Conservation (phyloP, 1,139 yeast species). For the Yamadazyma atmosphaerica region DNA sequence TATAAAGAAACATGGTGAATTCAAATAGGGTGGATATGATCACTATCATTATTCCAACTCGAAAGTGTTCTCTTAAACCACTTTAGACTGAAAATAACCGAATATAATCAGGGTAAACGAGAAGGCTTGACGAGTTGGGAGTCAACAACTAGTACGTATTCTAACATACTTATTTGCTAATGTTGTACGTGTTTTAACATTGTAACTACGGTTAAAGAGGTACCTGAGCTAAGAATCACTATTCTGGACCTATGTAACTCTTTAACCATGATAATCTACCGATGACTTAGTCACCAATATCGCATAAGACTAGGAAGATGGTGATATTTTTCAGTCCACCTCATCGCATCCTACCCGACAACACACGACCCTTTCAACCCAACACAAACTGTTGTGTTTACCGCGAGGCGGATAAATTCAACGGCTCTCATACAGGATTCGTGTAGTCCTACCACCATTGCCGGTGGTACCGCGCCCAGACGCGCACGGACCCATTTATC, state of each 20-base stretch:
- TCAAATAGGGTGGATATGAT: constrained; percentile 53
- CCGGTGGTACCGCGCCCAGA: too few relatives aligned
- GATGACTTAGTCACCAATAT: neutral
- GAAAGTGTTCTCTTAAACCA: constrained; percentile 52
- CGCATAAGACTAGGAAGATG: too few relatives aligned
- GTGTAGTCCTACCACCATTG: too few relatives aligned
- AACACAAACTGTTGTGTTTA: neutral
- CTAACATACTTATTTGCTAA: neutral
- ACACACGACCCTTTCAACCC: neutral
- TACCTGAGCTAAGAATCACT: too few relatives aligned
- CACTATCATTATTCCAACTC: constrained; percentile 40
- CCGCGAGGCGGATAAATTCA: too few relatives aligned
- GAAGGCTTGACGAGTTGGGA: constrained; percentile 39
- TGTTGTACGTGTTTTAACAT: too few relatives aligned
- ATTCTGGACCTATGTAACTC: too few relatives aligned
- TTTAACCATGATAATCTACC: too few relatives aligned
- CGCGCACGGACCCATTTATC: too few relatives aligned
- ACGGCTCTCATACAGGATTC: too few relatives aligned
- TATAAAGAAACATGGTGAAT: constrained; percentile 25
- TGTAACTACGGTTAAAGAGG: too few relatives aligned
- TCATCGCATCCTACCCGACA: neutral
- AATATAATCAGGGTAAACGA: constrained; percentile 53
- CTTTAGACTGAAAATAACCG: constrained; percentile 53
- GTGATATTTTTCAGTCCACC: neutral
- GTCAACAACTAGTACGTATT: too few relatives aligned